Evolutionary conservation across 306 rosid genomes (phyloP), one percentile per base, ranked within the genome.

Genomic region (Arachis stenosperma): DNA sequence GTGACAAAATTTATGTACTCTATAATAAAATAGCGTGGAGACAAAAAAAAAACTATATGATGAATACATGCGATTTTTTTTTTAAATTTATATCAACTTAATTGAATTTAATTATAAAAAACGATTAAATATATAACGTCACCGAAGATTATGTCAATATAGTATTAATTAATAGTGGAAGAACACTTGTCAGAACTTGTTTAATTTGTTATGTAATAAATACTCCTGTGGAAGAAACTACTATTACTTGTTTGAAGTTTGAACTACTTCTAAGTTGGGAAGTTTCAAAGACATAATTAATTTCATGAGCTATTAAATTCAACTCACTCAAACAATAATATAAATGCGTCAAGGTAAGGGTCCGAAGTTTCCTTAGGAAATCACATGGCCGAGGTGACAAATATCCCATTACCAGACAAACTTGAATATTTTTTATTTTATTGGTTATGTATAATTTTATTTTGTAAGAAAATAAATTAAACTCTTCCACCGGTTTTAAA

Each of bases 351-450:
- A 17, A 44, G 33, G 43, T 55, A 72, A 44, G 58, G 50, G n/a
- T 6, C 69, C 48, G 47, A 62, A 68, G 36, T 73, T 67, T 75
- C 79, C 60, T 48, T 56, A 10, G 42, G 27, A 33, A 33, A 33
- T 33, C 9, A 22, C 41, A 67, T 52, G 54, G 65, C 62, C 69
- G 41, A 48, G 66, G 70, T 68, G 70, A 69, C 77, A 69, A 63
- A 51, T 41, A 78, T 69, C 75, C 50, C 50, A 74, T 57, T 58
- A 42, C 54, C 41, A 22, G 71, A 58, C 71, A 82, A 70, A 57
- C 30, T 78, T 73, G 70, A 77, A 72, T 72, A 61, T 54, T 51
- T 68, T 54, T 51, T 46, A 65, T 68, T 54, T 51, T 46, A 65
- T 65, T 51, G 64, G 36, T 11, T 42, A 12, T 4, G 27, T 3